These are phyloP conservation scores for Westerdykella sp. DNA, from an alignment of 2,329 filamentous ascomycete genomes.

Conservation along the genomic window DNA sequence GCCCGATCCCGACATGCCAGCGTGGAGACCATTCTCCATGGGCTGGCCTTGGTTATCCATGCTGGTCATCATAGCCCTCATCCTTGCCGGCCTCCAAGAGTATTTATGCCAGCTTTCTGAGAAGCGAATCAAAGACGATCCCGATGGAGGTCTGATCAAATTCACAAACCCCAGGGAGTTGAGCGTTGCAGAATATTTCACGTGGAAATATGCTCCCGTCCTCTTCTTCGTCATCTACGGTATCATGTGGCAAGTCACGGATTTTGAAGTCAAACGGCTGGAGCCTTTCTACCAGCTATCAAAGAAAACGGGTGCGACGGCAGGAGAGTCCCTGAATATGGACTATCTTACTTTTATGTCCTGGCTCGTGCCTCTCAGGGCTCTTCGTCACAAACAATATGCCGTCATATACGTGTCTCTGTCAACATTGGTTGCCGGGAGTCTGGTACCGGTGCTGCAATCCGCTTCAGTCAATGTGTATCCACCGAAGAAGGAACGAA, in stretches of 20 bases:
- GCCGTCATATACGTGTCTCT: slow-evolving; percentile 62
- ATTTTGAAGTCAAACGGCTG: slow-evolving; percentile 47
- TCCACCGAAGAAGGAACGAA: slow-evolving; percentile 46
- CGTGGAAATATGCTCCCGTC: slow-evolving; percentile 39
- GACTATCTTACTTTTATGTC: slow-evolving; percentile 66
- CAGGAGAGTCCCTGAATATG: slow-evolving; percentile 58
- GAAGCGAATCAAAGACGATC: slow-evolving; percentile 11
- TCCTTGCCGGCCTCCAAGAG: slow-evolving; percentile 33
- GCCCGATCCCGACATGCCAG: slow-evolving; percentile 35
- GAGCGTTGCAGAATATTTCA: slow-evolving; percentile 26
- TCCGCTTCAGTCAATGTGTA: slow-evolving; percentile 56
- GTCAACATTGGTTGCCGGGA: slow-evolving; percentile 59
- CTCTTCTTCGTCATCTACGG: slow-evolving; percentile 45
- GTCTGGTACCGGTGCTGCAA: slow-evolving; percentile 62
- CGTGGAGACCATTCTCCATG: slow-evolving; percentile 38
- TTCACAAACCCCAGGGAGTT: slow-evolving; percentile 28
- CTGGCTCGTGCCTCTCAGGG: slow-evolving; percentile 58
- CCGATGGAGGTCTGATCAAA: slow-evolving; percentile 20
- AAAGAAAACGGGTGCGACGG: slow-evolving; percentile 31
- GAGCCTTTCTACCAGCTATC: slow-evolving; percentile 45
- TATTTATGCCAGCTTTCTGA: slow-evolving; percentile 34
- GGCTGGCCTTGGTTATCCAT: slow-evolving; percentile 31
- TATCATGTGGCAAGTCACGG: slow-evolving; percentile 46
- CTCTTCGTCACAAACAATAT: slow-evolving; percentile 58
- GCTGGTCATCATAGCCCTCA: slow-evolving; percentile 29